These are phyloP conservation scores for Podospora fimiseda DNA, from an alignment of 495 filamentous ascomycete species.

Conservation along the genomic window DNA sequence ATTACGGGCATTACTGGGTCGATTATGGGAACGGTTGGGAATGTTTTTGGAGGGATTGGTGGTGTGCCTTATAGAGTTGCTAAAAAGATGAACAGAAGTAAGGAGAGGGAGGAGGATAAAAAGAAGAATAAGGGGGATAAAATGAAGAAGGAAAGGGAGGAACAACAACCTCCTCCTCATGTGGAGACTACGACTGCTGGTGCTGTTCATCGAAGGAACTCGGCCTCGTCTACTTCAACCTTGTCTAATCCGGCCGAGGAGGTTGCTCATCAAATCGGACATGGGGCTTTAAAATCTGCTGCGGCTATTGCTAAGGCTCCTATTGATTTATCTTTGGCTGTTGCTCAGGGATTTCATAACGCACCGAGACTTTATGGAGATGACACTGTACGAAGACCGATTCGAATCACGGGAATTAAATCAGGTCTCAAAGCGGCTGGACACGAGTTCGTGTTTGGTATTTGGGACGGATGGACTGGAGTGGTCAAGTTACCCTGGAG, in stretches of 20 bases:
- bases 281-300: slow-evolving; percentile 41
- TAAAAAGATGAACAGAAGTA: slow-evolving; percentile 44
- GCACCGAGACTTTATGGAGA: slow-evolving; percentile 70
- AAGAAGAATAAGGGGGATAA: slow-evolving; percentile 37
- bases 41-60: slow-evolving; percentile 52
- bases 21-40: slow-evolving; percentile 46
- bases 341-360: slow-evolving; percentile 79
- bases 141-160: slow-evolving; percentile 33
- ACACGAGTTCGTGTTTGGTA: slow-evolving; percentile 61
- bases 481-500: slow-evolving; percentile 59
- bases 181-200: slow-evolving; percentile 19
- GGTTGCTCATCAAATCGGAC: slow-evolving; percentile 36
- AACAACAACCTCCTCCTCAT: not conserved
- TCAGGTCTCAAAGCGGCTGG: slow-evolving; percentile 62
- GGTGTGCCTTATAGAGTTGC: slow-evolving; percentile 52
- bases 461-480: slow-evolving; percentile 68
- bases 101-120: slow-evolving; percentile 18
- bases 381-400: slow-evolving; percentile 38
- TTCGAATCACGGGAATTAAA: slow-evolving; percentile 59
- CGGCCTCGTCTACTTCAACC: slow-evolving; percentile 7
- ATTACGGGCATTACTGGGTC: slow-evolving; percentile 58
- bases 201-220: slow-evolving; percentile 13
- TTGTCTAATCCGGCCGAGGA: slow-evolving; percentile 31
- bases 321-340: slow-evolving; percentile 64
- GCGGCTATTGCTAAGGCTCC: slow-evolving; percentile 44